A percentile compares a stretch with the other conserved stretches of the same genome.
Evolutionary conservation across 192 early-diverging fungal genomes (phyloP).

Genomic region (Backusella tarrabulga): DNA sequence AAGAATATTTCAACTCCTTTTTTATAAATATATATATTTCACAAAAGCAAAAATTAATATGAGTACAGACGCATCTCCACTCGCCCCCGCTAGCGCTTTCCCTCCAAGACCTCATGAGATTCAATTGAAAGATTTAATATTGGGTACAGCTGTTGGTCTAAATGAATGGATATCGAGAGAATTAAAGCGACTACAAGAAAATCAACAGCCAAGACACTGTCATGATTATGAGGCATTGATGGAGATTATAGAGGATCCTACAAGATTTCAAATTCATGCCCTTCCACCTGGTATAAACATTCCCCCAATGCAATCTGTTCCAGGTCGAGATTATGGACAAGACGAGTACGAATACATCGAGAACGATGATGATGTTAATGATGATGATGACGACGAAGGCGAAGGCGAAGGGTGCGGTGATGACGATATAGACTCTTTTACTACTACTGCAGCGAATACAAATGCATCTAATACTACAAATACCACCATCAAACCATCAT

Average conservation of each 20-base stretch:
- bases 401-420: background rate
- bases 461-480: background rate
- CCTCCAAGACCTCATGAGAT: conserved; percentile 3
- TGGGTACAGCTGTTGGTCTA: background rate
- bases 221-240: conserved; percentile 16
- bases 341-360: background rate
- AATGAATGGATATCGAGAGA: conserved; percentile 12
- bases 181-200: conserved; percentile 1
- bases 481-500: background rate
- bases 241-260: conserved; percentile 20
- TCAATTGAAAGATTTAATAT: background rate
- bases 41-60: background rate
- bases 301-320: background rate
- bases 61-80: background rate
- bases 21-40: background rate
- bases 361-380: background rate
- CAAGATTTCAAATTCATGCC: background rate
- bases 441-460: background rate
- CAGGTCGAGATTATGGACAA: background rate
- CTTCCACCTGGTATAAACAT: background rate
- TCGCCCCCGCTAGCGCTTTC: background rate
- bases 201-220: conserved; percentile 21
- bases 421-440: background rate
- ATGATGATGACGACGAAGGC: background rate
- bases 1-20: background rate